phyloP scores from a whole-genome alignment of 345 rosid species.

The Brassica rapa region DNA sequence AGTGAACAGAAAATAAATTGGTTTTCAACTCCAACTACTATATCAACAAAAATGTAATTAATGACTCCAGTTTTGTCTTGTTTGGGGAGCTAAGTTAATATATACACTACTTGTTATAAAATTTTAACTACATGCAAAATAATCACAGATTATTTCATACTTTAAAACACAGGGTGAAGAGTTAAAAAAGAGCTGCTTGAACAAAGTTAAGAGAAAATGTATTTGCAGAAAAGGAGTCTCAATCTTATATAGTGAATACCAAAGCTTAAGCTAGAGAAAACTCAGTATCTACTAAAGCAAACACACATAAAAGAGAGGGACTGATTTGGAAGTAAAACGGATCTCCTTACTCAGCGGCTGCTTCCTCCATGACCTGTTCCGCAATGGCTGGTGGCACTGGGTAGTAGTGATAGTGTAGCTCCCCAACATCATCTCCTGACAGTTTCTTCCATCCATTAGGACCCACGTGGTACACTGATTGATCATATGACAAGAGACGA shows the following conservation, averaged over 20 bases:
- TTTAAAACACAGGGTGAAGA: constrained; percentile 1
- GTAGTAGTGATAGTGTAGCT: constrained; percentile 80
- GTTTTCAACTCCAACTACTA: background rate
- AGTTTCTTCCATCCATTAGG: constrained; percentile 94
- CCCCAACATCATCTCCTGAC: constrained; percentile 97
- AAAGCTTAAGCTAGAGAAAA: constrained; percentile 24
- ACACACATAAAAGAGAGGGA: constrained; percentile 1
- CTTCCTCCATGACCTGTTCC: constrained; percentile 95
- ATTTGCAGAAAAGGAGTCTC: background rate
- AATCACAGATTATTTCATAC: background rate
- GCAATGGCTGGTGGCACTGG: constrained; percentile 62
- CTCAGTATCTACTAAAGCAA: constrained; percentile 25
- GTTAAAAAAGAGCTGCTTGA: background rate
- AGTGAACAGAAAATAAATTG: background rate
- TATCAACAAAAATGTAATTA: background rate
- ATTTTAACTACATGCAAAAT: no score
- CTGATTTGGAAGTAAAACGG: background rate
- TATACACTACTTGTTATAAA: no score
- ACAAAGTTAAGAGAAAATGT: background rate
- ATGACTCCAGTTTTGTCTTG: background rate
- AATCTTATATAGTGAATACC: constrained; percentile 13
- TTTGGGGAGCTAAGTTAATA: background rate
- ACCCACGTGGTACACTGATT: constrained; percentile 94
- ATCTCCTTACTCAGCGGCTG: constrained; percentile 18
- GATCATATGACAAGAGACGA: constrained; percentile 36